Evolutionary conservation across 371 early-diverging fungal genomes (phyloP).

Genomic region (Mucor velutinosus): DNA sequence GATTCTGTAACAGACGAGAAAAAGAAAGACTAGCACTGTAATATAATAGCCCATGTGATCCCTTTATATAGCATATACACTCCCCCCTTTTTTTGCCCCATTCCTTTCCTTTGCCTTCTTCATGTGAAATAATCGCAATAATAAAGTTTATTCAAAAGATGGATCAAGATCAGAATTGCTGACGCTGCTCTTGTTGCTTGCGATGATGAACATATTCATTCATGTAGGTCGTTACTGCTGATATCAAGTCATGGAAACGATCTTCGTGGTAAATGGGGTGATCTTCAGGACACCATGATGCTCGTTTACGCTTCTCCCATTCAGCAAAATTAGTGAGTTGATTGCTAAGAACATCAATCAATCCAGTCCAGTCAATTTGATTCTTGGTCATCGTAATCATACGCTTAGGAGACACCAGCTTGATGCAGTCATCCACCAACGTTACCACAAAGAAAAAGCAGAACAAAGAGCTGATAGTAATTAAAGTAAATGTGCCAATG

Average conservation of each 20-base stretch:
- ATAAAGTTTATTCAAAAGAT: background rate
- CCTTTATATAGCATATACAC: background rate
- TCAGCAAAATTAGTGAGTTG: constrained; percentile 38
- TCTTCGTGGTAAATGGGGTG: constrained; percentile 25
- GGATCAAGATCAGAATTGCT: background rate
- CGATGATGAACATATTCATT: constrained; percentile 27
- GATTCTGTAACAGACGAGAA: background rate
- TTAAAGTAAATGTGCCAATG: constrained; percentile 19
- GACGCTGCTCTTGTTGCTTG: constrained; percentile 11
- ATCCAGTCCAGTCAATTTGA: constrained; percentile 27
- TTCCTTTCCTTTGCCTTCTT: background rate
- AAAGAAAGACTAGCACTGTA: constrained; percentile 8
- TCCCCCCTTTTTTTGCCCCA: background rate
- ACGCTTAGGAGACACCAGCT: constrained; percentile 24
- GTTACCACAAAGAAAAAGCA: constrained; percentile 33
- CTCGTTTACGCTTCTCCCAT: constrained; percentile 40
- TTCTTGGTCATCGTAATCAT: constrained; percentile 18
- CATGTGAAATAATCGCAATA: constrained; percentile 3
- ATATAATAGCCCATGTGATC: background rate
- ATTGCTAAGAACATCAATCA: constrained; percentile 21
- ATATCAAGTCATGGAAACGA: constrained; percentile 30
- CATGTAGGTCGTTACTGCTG: constrained; percentile 25
- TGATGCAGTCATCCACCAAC: constrained; percentile 32
- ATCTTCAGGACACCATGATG: constrained; percentile 30
- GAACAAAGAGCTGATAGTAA: constrained; percentile 23